phyloP scores from a whole-genome alignment of 441 rosid genomes.

The Oxalis stricta region DNA sequence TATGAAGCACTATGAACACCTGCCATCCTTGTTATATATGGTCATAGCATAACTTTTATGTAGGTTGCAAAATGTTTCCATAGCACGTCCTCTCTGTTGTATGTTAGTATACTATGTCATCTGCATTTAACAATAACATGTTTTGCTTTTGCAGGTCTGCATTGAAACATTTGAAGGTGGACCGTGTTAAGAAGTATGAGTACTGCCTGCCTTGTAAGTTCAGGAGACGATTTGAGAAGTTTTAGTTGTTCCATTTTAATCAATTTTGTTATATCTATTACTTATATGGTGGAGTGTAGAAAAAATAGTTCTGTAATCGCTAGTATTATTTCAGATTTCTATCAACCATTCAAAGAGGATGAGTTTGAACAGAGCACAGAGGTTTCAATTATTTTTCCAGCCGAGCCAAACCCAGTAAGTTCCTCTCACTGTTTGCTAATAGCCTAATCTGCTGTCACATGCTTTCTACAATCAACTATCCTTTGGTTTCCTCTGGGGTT shows the following conservation, averaged over 20 bases:
- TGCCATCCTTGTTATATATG: too few species aligned
- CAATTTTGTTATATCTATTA: neutral
- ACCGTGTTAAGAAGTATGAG: conserved; percentile 72
- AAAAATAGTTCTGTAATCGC: conserved; percentile 3
- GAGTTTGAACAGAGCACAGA: conserved; percentile 75
- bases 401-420: conserved; percentile 71
- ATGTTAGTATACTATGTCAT: neutral
- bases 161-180: conserved; percentile 79
- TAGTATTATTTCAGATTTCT: conserved; percentile 47
- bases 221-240: conserved; percentile 5
- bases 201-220: conserved; percentile 94
- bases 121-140: neutral
- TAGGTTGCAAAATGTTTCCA: too few species aligned
- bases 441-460: neutral
- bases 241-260: conserved; percentile 6
- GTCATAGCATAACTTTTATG: too few species aligned
- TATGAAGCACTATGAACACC: too few species aligned
- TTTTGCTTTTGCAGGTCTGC: conserved; percentile 55
- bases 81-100: neutral
- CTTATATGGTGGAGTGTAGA: neutral
- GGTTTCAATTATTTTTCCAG: conserved; percentile 67
- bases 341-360: conserved; percentile 79
- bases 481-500: too few species aligned
- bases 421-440: neutral
- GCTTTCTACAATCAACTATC: neutral